These are phyloP conservation scores for Vairimorpha necatrix DNA, from an alignment of 371 early-diverging fungal genomes.

Conservation along the genomic window DNA sequence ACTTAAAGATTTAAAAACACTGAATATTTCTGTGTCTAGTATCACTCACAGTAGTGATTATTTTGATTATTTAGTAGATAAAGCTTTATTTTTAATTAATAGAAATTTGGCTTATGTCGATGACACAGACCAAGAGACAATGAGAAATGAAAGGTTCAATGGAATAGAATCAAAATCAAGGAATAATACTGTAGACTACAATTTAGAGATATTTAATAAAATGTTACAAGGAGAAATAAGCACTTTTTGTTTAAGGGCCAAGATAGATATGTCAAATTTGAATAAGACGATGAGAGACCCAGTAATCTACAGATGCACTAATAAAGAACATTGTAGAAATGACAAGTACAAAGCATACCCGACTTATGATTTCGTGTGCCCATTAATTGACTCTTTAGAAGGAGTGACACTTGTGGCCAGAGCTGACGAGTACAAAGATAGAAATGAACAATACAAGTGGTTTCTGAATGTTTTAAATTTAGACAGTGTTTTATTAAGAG, in stretches of 20 bases:
- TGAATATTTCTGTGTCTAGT: constrained; percentile 73
- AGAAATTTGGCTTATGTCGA: constrained; percentile 90
- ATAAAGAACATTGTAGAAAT: constrained; percentile 76
- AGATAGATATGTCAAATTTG: constrained; percentile 80
- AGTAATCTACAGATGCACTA: constrained; percentile 89
- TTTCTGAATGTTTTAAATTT: constrained; percentile 80
- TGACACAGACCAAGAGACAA: constrained; percentile 79
- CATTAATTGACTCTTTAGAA: constrained; percentile 90
- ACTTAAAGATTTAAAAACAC: constrained; percentile 57
- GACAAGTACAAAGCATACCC: constrained; percentile 92
- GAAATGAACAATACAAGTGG: constrained; percentile 96
- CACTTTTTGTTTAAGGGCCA: constrained; percentile 85
- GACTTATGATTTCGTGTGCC: constrained; percentile 98
- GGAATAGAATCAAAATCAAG: constrained; percentile 80
- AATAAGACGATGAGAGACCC: constrained; percentile 98
- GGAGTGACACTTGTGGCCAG: constrained; percentile 94
- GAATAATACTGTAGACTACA: constrained; percentile 77
- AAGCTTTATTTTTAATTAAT: constrained; percentile 78
- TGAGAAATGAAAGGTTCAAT: constrained; percentile 81
- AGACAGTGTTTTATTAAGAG: constrained; percentile 61
- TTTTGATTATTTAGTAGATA: constrained; percentile 80
- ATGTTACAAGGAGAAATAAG: constrained; percentile 70
- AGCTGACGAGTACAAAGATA: constrained; percentile 96
- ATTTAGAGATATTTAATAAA: constrained; percentile 79
- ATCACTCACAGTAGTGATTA: constrained; percentile 85